These are phyloP conservation scores for Scutellaria barbata DNA, from an alignment of 257 asterid genomes.

Conservation along the genomic window DNA sequence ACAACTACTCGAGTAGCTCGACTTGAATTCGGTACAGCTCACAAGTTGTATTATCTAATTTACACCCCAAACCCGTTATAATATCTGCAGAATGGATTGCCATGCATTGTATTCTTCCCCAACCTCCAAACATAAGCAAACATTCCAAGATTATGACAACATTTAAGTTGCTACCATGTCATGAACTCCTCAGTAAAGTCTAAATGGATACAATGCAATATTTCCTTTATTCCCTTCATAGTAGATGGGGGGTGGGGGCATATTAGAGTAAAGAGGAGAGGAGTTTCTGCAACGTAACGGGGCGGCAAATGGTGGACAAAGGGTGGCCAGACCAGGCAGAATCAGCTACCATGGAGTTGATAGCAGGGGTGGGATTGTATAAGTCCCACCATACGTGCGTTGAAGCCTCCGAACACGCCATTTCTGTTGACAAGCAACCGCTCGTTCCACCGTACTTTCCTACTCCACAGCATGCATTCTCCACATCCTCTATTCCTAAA, in stretches of 20 bases:
- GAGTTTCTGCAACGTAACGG: constrained; percentile 51
- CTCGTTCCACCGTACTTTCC: constrained; percentile 45
- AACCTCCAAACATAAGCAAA: not conserved
- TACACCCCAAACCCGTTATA: too few relatives aligned
- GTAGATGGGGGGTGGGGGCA: not conserved
- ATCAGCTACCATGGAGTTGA: constrained; percentile 55
- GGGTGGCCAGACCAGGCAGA: constrained; percentile 61
- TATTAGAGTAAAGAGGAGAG: constrained; percentile 29
- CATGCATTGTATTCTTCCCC: not conserved
- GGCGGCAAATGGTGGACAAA: constrained; percentile 56
- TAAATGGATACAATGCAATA: not conserved
- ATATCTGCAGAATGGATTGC: too few relatives aligned
- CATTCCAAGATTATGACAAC: not conserved
- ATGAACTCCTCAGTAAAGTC: not conserved
- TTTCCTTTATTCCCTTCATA: not conserved
- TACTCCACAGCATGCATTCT: constrained; percentile 62
- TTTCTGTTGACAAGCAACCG: constrained; percentile 58
- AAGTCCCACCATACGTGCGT: constrained; percentile 71
- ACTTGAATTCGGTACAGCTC: too few relatives aligned
- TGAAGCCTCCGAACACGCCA: constrained; percentile 51
- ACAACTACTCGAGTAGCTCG: too few relatives aligned
- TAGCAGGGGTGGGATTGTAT: constrained; percentile 58
- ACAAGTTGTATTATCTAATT: too few relatives aligned
- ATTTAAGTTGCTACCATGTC: not conserved
- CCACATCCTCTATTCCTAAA: constrained; percentile 61